phyloP scores from a whole-genome alignment of 2,329 filamentous ascomycete species.

The Fusarium chaquense region DNA sequence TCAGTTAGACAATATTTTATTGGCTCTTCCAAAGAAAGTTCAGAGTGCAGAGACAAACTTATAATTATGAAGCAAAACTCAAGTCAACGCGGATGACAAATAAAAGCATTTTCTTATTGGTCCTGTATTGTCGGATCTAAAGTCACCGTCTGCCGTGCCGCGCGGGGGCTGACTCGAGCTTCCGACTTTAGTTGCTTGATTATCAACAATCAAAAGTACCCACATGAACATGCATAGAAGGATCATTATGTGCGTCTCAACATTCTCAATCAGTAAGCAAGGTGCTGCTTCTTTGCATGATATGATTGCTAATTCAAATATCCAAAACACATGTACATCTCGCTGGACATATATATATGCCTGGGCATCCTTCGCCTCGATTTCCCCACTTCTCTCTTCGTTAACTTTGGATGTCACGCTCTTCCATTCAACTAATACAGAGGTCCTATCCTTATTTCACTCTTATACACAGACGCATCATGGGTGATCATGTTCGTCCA shows the following conservation, averaged over 20 bases:
- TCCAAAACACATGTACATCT: neutral
- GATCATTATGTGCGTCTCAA: neutral
- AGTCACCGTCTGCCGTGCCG: neutral
- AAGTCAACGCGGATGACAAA: no score
- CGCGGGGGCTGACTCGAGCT: neutral
- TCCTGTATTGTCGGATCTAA: neutral
- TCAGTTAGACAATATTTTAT: no score
- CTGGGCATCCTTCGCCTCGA: neutral
- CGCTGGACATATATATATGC: neutral
- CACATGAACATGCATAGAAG: neutral
- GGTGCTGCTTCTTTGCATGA: no score
- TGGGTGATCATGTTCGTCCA: slow-evolving; percentile 8
- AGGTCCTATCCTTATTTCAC: rapidly evolving
- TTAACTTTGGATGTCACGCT: rapidly evolving
- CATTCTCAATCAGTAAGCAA: no score
- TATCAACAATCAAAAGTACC: slow-evolving; percentile 6
- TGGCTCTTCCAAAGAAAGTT: no score
- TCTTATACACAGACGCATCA: neutral
- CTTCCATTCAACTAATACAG: no score
- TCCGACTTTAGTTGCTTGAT: slow-evolving; percentile 3
- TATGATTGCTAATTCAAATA: neutral
- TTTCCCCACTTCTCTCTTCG: neutral
- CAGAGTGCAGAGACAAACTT: no score
- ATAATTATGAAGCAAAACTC: no score
- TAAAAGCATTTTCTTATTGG: neutral